These are phyloP conservation scores for Eimeria brunetti DNA, from an alignment of 169 alveolate species.

Conservation along the genomic window DNA sequence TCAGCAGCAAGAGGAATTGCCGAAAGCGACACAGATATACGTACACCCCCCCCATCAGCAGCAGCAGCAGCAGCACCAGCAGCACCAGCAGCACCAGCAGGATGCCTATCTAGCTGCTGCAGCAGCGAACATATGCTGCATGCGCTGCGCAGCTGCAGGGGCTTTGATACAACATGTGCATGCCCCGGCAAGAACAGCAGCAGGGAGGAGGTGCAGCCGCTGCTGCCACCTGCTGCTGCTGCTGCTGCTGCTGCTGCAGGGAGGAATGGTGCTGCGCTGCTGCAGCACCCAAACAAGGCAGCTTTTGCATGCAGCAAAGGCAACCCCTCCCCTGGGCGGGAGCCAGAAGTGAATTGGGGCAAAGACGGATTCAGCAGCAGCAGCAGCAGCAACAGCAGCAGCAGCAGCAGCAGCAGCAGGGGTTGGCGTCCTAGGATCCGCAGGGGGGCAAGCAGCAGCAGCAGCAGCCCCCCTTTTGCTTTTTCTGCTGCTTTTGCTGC, in stretches of 20 bases:
- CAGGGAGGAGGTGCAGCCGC: slow-evolving; percentile 27
- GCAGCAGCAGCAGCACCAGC: slow-evolving; percentile 42
- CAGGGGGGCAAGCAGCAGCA: slow-evolving; percentile 11
- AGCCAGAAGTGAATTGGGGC: neutral
- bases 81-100: neutral
- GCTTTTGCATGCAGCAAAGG: neutral
- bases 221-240: slow-evolving; percentile 18
- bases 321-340: neutral
- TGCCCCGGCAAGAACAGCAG: neutral
- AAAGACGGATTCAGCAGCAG: neutral
- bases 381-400: neutral
- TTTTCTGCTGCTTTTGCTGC: neutral
- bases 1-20: slow-evolving; percentile 1
- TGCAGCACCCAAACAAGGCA: neutral
- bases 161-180: neutral
- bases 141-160: neutral
- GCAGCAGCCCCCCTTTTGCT: slow-evolving; percentile 62
- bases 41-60: neutral
- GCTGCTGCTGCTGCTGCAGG: slow-evolving; percentile 1
- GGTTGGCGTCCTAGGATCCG: neutral
- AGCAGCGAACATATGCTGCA: neutral
- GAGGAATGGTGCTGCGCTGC: neutral
- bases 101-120: neutral
- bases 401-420: slow-evolving; percentile 6
- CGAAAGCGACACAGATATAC: no score